Base-by-base conservation (phyloP, 2,329 filamentous ascomycete species). In the Fusarium succisae region DNA sequence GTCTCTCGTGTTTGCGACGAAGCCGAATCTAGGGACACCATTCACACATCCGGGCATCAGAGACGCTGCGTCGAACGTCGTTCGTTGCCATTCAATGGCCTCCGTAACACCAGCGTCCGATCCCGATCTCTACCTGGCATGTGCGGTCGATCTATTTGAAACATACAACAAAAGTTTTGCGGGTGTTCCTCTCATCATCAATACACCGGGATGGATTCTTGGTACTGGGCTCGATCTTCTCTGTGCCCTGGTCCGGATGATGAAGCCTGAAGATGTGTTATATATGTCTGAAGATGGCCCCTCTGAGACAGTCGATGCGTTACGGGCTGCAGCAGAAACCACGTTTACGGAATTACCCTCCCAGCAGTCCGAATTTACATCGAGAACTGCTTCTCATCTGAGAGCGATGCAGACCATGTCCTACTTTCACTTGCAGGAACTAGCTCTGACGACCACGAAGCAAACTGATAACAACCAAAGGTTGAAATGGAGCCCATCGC, bases 371-470 rank as follows among this genome's bases (percentile, higher is more conserved):
- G 87, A 90, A 45, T 85, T 85, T 45, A 85, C 85, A 3, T 83
- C 87, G 7, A 85, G 91, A 43, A 93, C 91, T 15, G 87, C 92
- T 0, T 86, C 89, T 1, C 91, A 95, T 69, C 81, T 94, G 6
- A 85, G 92, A 57, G 87, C 88, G 11, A 94, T 96, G 92, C 92
- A 95, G 75, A 90, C 87, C n/a, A 91, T 94, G 87, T 91, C 93
- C 1, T 96, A 95, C 76, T 94, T 96, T 77, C 94, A 96, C 78
- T 41, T 75, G 17, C 67, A 78, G 41, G 61, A 69, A 12, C 22
- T 50, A 35, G 54, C 8, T 73, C 84, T 15, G 68, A 44, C 61
- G 35, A 53, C 57, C 4, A 73, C 47, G 38, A 69, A 72, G 60
- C 39, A 60, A 8, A 30, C 51, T 22, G 60, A 66, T 13, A 11